phyloP scores from a whole-genome alignment of 2,329 filamentous ascomycete species.

The Blastomyces percursus region DNA sequence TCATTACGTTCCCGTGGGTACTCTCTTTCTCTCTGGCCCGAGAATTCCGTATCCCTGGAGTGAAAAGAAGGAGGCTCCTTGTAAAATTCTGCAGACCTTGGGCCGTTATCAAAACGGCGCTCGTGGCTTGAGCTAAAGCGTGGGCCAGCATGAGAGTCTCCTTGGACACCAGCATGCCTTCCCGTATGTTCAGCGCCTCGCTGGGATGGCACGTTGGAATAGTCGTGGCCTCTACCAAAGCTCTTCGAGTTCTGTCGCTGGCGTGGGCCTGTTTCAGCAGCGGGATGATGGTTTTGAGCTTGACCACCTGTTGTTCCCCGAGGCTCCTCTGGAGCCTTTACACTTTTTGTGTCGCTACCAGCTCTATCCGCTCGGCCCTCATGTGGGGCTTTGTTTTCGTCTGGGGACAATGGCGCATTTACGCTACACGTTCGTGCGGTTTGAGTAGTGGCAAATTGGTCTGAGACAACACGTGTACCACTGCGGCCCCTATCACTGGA shows the following conservation, averaged over 20 bases:
- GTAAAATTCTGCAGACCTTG: conserved; percentile 28
- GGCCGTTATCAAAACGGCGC: conserved; percentile 29
- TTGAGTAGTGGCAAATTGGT: conserved; percentile 32
- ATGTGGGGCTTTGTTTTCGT: conserved; percentile 26
- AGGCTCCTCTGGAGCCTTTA: conserved; percentile 25
- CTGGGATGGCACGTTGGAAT: conserved; percentile 14
- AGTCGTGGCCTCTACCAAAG: conserved; percentile 25
- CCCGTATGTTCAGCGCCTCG: conserved; percentile 21
- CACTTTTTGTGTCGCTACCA: conserved; percentile 17
- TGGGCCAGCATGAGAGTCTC: conserved; percentile 25
- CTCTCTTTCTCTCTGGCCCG: not conserved
- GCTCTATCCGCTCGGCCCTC: conserved; percentile 20
- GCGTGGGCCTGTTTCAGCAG: conserved; percentile 23
- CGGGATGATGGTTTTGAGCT: conserved; percentile 21
- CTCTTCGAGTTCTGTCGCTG: conserved; percentile 27
- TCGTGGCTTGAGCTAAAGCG: conserved; percentile 24
- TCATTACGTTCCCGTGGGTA: conserved; percentile 18
- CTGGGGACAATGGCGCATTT: conserved; percentile 20
- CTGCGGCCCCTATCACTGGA: conserved; percentile 27
- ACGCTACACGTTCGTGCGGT: conserved; percentile 27
- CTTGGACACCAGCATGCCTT: conserved; percentile 21
- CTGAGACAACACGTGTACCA: conserved; percentile 27
- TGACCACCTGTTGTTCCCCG: conserved; percentile 9
- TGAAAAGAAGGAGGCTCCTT: conserved; percentile 21
- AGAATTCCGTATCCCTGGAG: conserved; percentile 18